Conservation (phyloP, 176 grass and related monocot genomes). For the Musa beccarii region DNA sequence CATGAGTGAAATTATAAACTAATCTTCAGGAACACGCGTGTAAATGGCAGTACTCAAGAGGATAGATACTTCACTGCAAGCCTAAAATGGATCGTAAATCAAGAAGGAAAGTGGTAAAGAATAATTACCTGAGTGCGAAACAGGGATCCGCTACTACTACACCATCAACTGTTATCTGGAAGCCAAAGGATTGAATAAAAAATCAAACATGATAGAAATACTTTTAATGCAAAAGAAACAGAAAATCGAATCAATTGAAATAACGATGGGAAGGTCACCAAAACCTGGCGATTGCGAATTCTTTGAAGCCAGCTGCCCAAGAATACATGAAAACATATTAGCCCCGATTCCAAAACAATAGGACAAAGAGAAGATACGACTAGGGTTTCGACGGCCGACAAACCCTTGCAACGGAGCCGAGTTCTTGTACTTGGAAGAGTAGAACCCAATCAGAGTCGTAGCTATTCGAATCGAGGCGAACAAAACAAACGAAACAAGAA, state of each 20-base stretch:
- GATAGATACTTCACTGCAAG: not conserved
- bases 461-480: slow-evolving; percentile 9
- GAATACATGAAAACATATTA: slow-evolving; percentile 19
- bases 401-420: slow-evolving; percentile 70
- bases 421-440: slow-evolving; percentile 60
- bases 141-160: slow-evolving; percentile 49
- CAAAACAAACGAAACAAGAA: not conserved
- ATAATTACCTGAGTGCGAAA: slow-evolving; percentile 35
- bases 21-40: too few species aligned
- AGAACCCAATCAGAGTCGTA: slow-evolving; percentile 57
- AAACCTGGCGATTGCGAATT: slow-evolving; percentile 74
- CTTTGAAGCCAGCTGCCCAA: slow-evolving; percentile 73
- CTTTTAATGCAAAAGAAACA: slow-evolving; percentile 3
- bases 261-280: not conserved
- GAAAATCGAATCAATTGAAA: not conserved
- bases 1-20: not conserved
- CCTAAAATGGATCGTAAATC: not conserved
- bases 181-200: not conserved
- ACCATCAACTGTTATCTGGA: slow-evolving; percentile 63
- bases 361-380: not conserved
- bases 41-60: too few species aligned
- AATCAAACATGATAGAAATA: not conserved
- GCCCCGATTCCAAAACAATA: slow-evolving; percentile 10
- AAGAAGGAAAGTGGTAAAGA: not conserved
- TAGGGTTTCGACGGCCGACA: slow-evolving; percentile 6